Evolutionary conservation across 2,329 filamentous ascomycete genomes (phyloP), one percentile per base, ranked within the genome.

Genomic region (Didymella lethalis): DNA sequence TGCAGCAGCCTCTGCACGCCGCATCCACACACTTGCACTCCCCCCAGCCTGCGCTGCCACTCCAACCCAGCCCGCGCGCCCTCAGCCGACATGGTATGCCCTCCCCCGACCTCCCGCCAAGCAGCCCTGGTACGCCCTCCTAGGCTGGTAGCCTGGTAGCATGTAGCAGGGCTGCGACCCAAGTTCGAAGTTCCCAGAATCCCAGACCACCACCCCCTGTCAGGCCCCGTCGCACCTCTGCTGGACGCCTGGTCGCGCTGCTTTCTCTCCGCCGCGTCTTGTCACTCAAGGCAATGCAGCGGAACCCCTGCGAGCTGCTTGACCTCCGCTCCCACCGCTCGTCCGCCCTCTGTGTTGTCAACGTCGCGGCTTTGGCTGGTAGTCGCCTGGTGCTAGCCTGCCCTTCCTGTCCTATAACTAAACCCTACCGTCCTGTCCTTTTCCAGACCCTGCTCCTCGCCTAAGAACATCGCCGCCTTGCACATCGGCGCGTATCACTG

Each of bases 1-100:
- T 74, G 67, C 72, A 68, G 73, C 74, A 74, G 67, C 70, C 66
- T 69, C 70, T 75, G 74, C 73, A 73, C 70, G 73, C 73, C 75
- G 69, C 74, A 70, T 67, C 70, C 74, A 70, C 70, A 55, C 51
- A 46, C 57, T 44, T 51, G 47, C 57, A 53, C 31, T 25, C 20
- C 36, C 32, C 29, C 57, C 65, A 41, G 44, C 48, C 40, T n/a
- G 32, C 45, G 68, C 64, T 59, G 58, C 61, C 50, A 54, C 59
- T 61, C 62, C 59, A 69, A 72, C 74, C 75, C 74, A 74, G 73
- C 72, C 64, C 64, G 62, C 48, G 68, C 74, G 71, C 72, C 66
- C 62, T 63, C 63, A 67, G 69, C 67, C 74, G 74, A 78, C 77
- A 79, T 79, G 77, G 77, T 79, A 78, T 75, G 76, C 74, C 74